Evolutionary conservation across 1,284 basidiomycete species (phyloP).

Genomic region (Leccinum pachyderme): DNA sequence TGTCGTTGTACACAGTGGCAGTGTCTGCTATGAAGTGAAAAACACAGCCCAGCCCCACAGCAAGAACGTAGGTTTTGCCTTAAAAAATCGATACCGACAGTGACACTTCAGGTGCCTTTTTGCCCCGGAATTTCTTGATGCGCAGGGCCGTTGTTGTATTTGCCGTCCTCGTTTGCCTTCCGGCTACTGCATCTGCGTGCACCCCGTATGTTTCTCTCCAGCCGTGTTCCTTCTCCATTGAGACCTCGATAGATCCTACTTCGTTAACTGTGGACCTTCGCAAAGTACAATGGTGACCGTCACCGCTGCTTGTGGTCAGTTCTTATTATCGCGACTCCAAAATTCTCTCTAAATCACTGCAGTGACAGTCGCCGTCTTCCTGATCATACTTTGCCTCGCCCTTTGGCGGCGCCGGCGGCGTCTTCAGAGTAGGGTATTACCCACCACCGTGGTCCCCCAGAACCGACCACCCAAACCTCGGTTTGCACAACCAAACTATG

Average conservation of each 20-base stretch:
- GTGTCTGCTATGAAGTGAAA: background rate
- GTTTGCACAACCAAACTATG: background rate
- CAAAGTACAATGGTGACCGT: background rate
- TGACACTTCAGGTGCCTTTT: background rate
- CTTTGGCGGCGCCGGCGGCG: slow-evolving; percentile 8
- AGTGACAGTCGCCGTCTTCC: background rate
- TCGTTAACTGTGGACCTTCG: slow-evolving; percentile 1
- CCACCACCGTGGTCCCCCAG: background rate
- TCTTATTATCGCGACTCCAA: background rate
- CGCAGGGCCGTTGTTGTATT: background rate
- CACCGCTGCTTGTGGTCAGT: slow-evolving; percentile 12
- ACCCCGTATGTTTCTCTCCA: slow-evolving; percentile 6
- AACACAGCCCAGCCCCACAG: background rate
- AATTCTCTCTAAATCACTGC: slow-evolving; percentile 7
- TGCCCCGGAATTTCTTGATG: background rate
- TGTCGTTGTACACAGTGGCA: background rate
- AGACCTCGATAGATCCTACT: background rate
- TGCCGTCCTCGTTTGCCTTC: slow-evolving; percentile 5
- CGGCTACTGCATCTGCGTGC: slow-evolving; percentile 17
- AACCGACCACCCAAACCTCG: slow-evolving; percentile 4
- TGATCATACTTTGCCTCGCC: background rate
- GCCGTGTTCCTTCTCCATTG: background rate
- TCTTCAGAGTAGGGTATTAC: background rate
- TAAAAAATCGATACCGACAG: background rate
- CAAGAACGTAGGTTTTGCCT: background rate